Evolutionary conservation across 2,329 filamentous ascomycete species (phyloP), one percentile per base, ranked within the genome.

Genomic region (Penicillium aurantiogriseum): DNA sequence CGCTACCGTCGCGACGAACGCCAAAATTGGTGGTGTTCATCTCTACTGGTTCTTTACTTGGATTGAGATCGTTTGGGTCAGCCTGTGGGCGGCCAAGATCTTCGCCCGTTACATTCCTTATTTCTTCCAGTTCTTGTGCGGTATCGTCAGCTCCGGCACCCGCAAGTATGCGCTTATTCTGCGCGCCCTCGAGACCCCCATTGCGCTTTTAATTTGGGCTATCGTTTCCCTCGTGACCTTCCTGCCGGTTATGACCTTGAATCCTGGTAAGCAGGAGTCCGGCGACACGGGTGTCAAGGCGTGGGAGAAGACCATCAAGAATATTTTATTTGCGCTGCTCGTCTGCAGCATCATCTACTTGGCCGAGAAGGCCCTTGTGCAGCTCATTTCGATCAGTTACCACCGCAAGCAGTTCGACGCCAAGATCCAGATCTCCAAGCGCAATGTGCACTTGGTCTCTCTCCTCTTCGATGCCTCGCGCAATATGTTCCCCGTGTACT

Each of bases 401-500:
- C 85, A 88, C 70, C 81, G 84, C 55, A 87, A 87, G 73, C 85
- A 87, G 61, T 88, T 88, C 69, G 83, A 86, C 59, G 64, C 79
- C 15, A 82, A 82, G 69, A 97, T 99, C 80, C 90, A 91, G 74
- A 88, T 91, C 42, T 96, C 92, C 25, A 97, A 99, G 79, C 88
- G 85, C 56, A 90, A 93, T 64, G 84, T 97, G 47, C 84, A 86
- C 69, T 83, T 97, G 2, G 81, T 99, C 2, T 88, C 90, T 19
- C 79, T 94, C 31, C 85, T 99, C 54, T 97, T 95, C 73, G 92
- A 97, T 63, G 92, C 92, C 21, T 97, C 93, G 3, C 85, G 92
- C 52, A 83, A 86, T 5, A 81, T 97, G 50, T 99, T 97, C 70
- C 94, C 94, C 27, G 89, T 92, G 76, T 96, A 96, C 77, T 96